phyloP scores from a whole-genome alignment of 306 rosid genomes.

The Medicago arabica region DNA sequence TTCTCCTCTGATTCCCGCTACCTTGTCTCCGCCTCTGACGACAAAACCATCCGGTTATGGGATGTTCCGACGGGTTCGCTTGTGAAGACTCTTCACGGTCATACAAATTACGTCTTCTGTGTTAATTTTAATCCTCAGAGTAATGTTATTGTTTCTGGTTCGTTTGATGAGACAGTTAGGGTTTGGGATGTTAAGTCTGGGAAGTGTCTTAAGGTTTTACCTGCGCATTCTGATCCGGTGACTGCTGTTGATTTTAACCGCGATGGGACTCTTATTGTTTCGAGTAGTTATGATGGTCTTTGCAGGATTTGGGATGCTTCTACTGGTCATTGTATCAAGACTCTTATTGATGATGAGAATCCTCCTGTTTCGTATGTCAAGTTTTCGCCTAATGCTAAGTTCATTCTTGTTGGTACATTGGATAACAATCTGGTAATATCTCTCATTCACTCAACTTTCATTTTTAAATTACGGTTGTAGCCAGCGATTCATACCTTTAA shows the following conservation, averaged over 20 bases:
- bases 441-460: not conserved
- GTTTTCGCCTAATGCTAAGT: slow-evolving; percentile 89
- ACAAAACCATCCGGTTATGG: slow-evolving; percentile 92
- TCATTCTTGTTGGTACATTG: slow-evolving; percentile 91
- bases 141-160: slow-evolving; percentile 89
- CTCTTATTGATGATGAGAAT: slow-evolving; percentile 90
- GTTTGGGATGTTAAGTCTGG: slow-evolving; percentile 93
- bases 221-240: slow-evolving; percentile 96
- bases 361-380: slow-evolving; percentile 95
- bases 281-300: slow-evolving; percentile 95
- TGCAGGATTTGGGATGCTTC: slow-evolving; percentile 91
- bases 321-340: slow-evolving; percentile 94
- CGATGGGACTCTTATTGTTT: slow-evolving; percentile 87
- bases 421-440: slow-evolving; percentile 80
- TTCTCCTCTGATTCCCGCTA: slow-evolving; percentile 88
- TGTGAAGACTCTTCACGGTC: slow-evolving; percentile 82
- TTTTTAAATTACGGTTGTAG: not conserved
- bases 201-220: slow-evolving; percentile 84
- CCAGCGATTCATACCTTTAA: not conserved
- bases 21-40: slow-evolving; percentile 94
- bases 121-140: slow-evolving; percentile 91
- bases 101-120: slow-evolving; percentile 91
- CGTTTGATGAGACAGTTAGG: slow-evolving; percentile 95
- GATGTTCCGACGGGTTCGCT: slow-evolving; percentile 78
- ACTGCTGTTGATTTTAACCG: slow-evolving; percentile 93